A percentile compares a stretch with the other conserved stretches of the same genome.
These are phyloP conservation scores for Colletotrichum cereale DNA, from an alignment of 2,329 filamentous ascomycete species.

Conservation along the genomic window DNA sequence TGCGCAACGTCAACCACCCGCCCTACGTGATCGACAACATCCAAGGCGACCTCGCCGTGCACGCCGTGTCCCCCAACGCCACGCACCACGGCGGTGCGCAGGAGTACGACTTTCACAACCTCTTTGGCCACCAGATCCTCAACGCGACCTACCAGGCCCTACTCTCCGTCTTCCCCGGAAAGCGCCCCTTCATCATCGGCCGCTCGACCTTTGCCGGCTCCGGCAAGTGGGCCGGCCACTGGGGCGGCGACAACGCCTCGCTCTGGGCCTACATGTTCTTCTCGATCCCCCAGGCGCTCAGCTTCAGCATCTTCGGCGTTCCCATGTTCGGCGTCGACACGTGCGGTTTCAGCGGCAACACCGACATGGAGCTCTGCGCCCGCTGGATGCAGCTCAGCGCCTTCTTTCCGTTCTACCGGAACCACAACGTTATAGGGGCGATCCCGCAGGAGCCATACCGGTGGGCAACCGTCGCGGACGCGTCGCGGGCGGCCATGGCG, in stretches of 20 bases:
- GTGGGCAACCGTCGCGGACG: constrained; percentile 75
- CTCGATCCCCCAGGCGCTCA: constrained; percentile 82
- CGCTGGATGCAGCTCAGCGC: constrained; percentile 80
- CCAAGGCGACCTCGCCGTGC: constrained; percentile 77
- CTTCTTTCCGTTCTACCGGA: constrained; percentile 84
- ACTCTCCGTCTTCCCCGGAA: constrained; percentile 70
- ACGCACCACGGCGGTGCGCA: constrained; percentile 78
- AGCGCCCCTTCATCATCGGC: constrained; percentile 87
- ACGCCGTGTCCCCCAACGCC: constrained; percentile 82
- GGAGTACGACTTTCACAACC: constrained; percentile 88
- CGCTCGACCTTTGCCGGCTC: constrained; percentile 84
- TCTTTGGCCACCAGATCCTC: constrained; percentile 81
- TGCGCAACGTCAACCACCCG: constrained; percentile 77
- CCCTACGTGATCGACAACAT: constrained; percentile 83
- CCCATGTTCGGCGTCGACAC: constrained; percentile 82
- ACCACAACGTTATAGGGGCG: constrained; percentile 76
- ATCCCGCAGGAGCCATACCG: constrained; percentile 78
- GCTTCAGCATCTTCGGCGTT: constrained; percentile 78
- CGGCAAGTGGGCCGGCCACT: constrained; percentile 83
- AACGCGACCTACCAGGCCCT: constrained; percentile 83
- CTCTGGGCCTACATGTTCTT: constrained; percentile 81
- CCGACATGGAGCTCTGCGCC: constrained; percentile 77
- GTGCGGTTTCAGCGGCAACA: constrained; percentile 78
- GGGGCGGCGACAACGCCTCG: constrained; percentile 82
- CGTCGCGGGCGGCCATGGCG: constrained; percentile 74